Evolutionary conservation across 768 basidiomycete genomes (phyloP), one percentile per base, ranked within the genome.

Genomic region (Asterophora parasitica): DNA sequence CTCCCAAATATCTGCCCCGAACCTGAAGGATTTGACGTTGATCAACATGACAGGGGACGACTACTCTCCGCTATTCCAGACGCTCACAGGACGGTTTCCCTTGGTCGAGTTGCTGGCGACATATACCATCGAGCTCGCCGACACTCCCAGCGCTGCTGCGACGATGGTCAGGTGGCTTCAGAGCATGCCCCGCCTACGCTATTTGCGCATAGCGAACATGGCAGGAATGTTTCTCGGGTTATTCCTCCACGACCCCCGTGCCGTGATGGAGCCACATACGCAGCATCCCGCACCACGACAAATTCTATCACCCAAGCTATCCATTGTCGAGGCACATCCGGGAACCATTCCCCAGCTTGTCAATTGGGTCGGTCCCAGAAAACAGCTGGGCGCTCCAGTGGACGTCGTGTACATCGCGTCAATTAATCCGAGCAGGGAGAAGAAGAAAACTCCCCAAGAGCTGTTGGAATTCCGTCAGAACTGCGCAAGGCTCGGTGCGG

Each of bases 11-110:
- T 56, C 63, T n/a, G 80, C 80, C 1, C 83, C 84, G 6, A 69
- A 76, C 41, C 59, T 85, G 26, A 69, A 71, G 48, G 78, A 80
- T 53, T 63, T 88, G 31, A 79, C 79, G 3, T 58, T 88, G 19
- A 74, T 79, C 73, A 72, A 74, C 49, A 58, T 83, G 49, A 62
- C 54, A 11, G 77, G 75, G 20, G 64, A 70, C 19, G 75, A 85
- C 57, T 82, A 82, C 56, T 58, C 68, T 2, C 67, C 69, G 4
- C 57, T 87, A 42, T 72, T 79, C 56, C 53, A 58, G 13, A 53
- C 62, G 46, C 53, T 88, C 55, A 75, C 72, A 10, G 70, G 67
- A 7, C 67, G 65, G 20, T 81, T 78, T 56, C 75, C 70, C n/a
- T 61, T 75, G 49, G 67, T 87, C 49, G 70, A 69, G 54, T 59